phyloP scores from a whole-genome alignment of 1,284 basidiomycete genomes.

The Cryptococcus floricola region DNA sequence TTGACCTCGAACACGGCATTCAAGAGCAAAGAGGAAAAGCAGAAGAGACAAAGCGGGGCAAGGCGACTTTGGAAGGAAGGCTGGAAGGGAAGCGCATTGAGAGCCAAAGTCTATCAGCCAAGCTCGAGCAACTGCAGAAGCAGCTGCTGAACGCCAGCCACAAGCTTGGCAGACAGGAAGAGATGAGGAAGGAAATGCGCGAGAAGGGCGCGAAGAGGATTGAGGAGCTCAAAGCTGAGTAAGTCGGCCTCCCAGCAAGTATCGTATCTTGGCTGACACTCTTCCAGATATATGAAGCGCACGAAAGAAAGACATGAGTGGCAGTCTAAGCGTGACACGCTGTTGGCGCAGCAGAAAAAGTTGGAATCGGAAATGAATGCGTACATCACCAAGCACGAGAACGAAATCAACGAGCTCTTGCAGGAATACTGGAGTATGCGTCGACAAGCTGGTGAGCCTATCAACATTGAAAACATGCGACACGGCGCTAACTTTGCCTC shows the following conservation, averaged over 20 bases:
- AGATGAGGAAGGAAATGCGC: constrained; percentile 69
- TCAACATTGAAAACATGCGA: too few relatives aligned
- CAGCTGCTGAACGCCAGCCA: constrained; percentile 71
- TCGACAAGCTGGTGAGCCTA: constrained; percentile 63
- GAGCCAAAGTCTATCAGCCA: constrained; percentile 61
- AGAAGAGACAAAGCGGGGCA: constrained; percentile 60
- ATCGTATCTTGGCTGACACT: not conserved
- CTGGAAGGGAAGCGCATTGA: constrained; percentile 68
- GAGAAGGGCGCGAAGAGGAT: constrained; percentile 63
- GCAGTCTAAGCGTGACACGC: constrained; percentile 25
- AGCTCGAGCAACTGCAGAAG: constrained; percentile 65
- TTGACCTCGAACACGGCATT: constrained; percentile 51
- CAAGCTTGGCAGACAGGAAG: constrained; percentile 68
- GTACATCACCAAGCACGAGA: constrained; percentile 66
- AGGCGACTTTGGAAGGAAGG: constrained; percentile 61
- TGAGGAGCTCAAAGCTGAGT: constrained; percentile 67
- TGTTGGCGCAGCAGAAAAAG: constrained; percentile 30
- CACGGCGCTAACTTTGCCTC: constrained; percentile 1
- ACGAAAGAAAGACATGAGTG: constrained; percentile 29
- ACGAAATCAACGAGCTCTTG: constrained; percentile 69
- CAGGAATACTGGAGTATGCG: constrained; percentile 74
- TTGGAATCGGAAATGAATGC: constrained; percentile 60
- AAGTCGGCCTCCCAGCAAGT: constrained; percentile 49
- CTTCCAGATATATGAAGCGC: constrained; percentile 24
- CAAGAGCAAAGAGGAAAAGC: constrained; percentile 64